Percentiles rank a stretch among this genome's conserved stretches.
These are phyloP conservation scores for Irpex lacteus DNA, from an alignment of 1,284 basidiomycete genomes.

Conservation along the genomic window DNA sequence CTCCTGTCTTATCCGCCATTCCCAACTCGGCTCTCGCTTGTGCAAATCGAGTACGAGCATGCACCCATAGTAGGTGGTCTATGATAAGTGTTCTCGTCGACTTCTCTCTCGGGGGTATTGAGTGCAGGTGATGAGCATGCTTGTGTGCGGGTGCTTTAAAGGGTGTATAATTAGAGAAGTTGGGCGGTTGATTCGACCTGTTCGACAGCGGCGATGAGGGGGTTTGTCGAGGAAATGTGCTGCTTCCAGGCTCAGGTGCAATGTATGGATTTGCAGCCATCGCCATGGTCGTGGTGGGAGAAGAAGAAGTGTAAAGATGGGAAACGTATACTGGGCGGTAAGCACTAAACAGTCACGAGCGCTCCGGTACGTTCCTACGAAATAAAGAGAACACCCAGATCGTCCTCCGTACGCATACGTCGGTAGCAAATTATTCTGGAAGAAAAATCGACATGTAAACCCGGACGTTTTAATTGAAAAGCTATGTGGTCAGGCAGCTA, in stretches of 20 bases:
- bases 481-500: not conserved
- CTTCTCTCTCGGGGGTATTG: slow-evolving; percentile 76
- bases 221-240: slow-evolving; percentile 18
- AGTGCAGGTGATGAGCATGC: slow-evolving; percentile 71
- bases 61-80: slow-evolving; percentile 81
- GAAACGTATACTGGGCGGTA: not conserved
- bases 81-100: slow-evolving; percentile 78
- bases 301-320: not conserved
- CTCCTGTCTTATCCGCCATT: slow-evolving; percentile 75
- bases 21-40: slow-evolving; percentile 79
- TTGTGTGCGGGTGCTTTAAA: slow-evolving; percentile 66
- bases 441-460: not conserved
- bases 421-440: not conserved
- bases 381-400: not conserved
- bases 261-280: slow-evolving; percentile 12
- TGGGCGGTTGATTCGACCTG: slow-evolving; percentile 7
- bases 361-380: slow-evolving; percentile 9
- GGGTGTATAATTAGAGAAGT: slow-evolving; percentile 18
- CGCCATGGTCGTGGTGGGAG: slow-evolving; percentile 5
- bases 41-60: slow-evolving; percentile 74
- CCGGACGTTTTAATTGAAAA: not conserved
- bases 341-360: slow-evolving; percentile 1
- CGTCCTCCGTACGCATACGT: not conserved
- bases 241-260: slow-evolving; percentile 15
- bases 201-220: slow-evolving; percentile 29